Percentiles rank a stretch among this genome's conserved stretches.
Evolutionary conservation across 805 yeast genomes (phyloP).

Genomic region (Ogataea glucozyma): DNA sequence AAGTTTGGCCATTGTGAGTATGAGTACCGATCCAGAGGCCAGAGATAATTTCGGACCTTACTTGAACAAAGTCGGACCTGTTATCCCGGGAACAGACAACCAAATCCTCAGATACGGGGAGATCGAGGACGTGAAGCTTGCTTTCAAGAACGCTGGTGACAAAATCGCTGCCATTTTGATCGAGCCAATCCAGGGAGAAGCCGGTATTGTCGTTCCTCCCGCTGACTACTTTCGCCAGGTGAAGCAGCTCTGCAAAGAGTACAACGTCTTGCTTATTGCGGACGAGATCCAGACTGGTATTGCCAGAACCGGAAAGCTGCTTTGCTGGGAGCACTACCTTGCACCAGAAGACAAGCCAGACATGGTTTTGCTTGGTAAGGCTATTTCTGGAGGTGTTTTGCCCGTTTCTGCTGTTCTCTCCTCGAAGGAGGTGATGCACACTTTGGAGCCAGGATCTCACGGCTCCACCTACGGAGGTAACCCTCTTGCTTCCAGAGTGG

Average conservation of each 20-base stretch:
- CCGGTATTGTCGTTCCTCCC: slow-evolving; percentile 96
- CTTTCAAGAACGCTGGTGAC: slow-evolving; percentile 80
- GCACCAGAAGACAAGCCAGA: slow-evolving; percentile 80
- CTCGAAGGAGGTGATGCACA: slow-evolving; percentile 84
- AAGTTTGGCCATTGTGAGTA: slow-evolving; percentile 90
- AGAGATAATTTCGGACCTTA: slow-evolving; percentile 89
- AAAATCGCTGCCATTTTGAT: slow-evolving; percentile 86
- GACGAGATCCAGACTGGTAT: slow-evolving; percentile 98
- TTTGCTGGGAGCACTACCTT: slow-evolving; percentile 80
- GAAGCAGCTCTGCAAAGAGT: slow-evolving; percentile 69
- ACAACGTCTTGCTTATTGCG: slow-evolving; percentile 87
- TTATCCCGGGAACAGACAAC: slow-evolving; percentile 69
- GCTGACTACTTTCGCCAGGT: slow-evolving; percentile 74
- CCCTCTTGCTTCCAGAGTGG: slow-evolving; percentile 90
- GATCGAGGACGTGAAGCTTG: slow-evolving; percentile 82
- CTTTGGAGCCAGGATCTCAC: slow-evolving; percentile 92
- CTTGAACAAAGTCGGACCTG: slow-evolving; percentile 78
- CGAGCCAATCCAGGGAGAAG: slow-evolving; percentile 98
- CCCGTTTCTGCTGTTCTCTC: slow-evolving; percentile 93
- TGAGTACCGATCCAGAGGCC: slow-evolving; percentile 96
- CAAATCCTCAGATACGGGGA: slow-evolving; percentile 75
- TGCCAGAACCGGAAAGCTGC: slow-evolving; percentile 94
- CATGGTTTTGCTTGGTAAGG: slow-evolving; percentile 87
- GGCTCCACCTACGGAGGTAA: slow-evolving; percentile 98
- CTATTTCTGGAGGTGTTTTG: slow-evolving; percentile 90